These are phyloP conservation scores for Plantago lanceolata DNA, from an alignment of 305 asterid species.

Conservation along the genomic window DNA sequence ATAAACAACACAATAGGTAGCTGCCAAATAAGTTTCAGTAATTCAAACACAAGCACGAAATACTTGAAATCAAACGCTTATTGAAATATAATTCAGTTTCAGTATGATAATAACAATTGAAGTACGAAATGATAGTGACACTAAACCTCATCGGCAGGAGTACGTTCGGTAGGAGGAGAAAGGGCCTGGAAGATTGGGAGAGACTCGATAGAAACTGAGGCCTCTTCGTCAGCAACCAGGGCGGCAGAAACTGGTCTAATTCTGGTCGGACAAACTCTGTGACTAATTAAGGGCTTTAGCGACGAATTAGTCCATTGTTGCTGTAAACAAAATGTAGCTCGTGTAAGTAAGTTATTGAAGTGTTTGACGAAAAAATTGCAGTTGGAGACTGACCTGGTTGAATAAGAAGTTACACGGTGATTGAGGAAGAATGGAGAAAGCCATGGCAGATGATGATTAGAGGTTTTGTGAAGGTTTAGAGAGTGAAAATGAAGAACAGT, in stretches of 20 bases:
- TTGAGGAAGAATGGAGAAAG: slow-evolving; percentile 33
- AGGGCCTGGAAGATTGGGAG: slow-evolving; percentile 54
- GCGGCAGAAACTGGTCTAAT: slow-evolving; percentile 33
- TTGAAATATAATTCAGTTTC: too few relatives aligned
- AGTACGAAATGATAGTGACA: not conserved
- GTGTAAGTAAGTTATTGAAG: not conserved
- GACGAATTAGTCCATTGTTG: slow-evolving; percentile 29
- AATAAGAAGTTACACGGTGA: slow-evolving; percentile 26
- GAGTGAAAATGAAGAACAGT: not conserved
- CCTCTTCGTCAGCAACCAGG: slow-evolving; percentile 33
- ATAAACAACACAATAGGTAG: slow-evolving; percentile 2
- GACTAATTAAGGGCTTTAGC: slow-evolving; percentile 26
- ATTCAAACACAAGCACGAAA: too few relatives aligned
- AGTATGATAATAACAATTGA: too few relatives aligned
- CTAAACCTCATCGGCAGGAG: slow-evolving; percentile 67
- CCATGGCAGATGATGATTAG: slow-evolving; percentile 24
- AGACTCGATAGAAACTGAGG: slow-evolving; percentile 30
- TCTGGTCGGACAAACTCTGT: slow-evolving; percentile 28
- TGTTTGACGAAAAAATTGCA: not conserved
- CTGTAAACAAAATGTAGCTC: slow-evolving; percentile 12
- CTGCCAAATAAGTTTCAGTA: too few relatives aligned
- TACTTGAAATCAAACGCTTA: too few relatives aligned
- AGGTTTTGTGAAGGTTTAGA: not conserved
- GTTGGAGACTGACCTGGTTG: slow-evolving; percentile 28
- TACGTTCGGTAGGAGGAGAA: slow-evolving; percentile 30